These are phyloP conservation scores for Tetradesmus obliquus DNA, from an alignment of 139 green algal genomes.

Conservation along the genomic window DNA sequence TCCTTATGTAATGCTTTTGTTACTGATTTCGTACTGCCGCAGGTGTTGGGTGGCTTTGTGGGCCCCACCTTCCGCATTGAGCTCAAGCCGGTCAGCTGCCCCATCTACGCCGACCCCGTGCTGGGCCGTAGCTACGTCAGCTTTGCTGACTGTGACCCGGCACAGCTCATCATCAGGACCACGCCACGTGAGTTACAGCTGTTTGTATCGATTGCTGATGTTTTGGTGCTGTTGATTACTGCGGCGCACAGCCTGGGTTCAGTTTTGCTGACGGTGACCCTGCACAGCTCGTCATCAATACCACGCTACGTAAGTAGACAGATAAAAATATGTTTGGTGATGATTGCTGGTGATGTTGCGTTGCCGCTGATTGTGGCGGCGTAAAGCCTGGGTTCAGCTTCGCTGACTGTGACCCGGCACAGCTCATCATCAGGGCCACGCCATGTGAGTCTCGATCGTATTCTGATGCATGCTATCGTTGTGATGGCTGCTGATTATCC, in stretches of 20 bases:
- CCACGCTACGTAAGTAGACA: too few species aligned
- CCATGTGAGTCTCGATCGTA: conserved; percentile 2
- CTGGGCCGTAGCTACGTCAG: conserved; percentile 36
- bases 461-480: too few species aligned
- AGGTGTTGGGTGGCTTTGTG: conserved; percentile 22
- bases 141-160: conserved; percentile 34
- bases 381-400: conserved; percentile 11
- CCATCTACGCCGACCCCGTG: conserved; percentile 18
- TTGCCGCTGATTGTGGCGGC: too few species aligned
- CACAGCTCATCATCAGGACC: background rate
- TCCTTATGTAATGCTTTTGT: background rate
- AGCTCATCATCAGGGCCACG: background rate
- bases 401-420: conserved; percentile 16
- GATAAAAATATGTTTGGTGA: too few species aligned
- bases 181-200: conserved; percentile 30
- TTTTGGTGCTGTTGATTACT: background rate
- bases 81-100: conserved; percentile 29
- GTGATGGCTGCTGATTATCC: background rate
- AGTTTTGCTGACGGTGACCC: background rate
- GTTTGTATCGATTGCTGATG: background rate
- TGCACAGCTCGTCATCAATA: background rate
- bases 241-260: background rate
- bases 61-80: background rate
- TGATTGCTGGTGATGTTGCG: too few species aligned
- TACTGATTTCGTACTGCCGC: background rate